phyloP scores from a whole-genome alignment of 2,329 filamentous ascomycete genomes.

The Stagonosporopsis chrysanthemi region DNA sequence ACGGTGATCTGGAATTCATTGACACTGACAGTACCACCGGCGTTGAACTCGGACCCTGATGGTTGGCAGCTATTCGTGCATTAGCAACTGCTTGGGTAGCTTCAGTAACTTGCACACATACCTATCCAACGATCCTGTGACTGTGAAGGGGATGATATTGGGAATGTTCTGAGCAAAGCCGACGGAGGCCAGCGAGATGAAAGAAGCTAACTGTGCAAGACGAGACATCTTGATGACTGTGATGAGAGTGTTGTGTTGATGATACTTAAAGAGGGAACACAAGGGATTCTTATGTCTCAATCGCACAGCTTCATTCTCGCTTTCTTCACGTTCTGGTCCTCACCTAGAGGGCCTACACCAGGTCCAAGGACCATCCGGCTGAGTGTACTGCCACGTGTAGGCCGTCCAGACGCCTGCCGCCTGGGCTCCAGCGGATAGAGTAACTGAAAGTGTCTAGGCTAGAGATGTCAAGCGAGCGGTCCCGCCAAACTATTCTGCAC shows the following conservation, averaged over 20 bases:
- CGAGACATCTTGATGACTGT: slow-evolving; percentile 27
- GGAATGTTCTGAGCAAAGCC: slow-evolving; percentile 30
- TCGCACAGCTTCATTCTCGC: neutral
- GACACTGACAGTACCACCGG: slow-evolving; percentile 56
- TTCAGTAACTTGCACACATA: slow-evolving; percentile 13
- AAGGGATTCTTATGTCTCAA: slow-evolving; percentile 18
- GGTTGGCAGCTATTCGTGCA: slow-evolving; percentile 23
- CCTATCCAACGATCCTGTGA: slow-evolving; percentile 41
- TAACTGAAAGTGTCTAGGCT: slow-evolving; percentile 2
- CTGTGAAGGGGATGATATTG: slow-evolving; percentile 33
- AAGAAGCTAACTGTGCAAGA: slow-evolving; percentile 21
- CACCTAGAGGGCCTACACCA: slow-evolving; percentile 1
- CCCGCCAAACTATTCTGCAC: slow-evolving; percentile 11
- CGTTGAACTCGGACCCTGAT: slow-evolving; percentile 49
- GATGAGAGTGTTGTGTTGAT: slow-evolving; percentile 4
- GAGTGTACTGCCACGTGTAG: slow-evolving; percentile 3
- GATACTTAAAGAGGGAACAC: neutral
- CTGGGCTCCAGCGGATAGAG: neutral
- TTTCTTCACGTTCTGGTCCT: slow-evolving; percentile 8
- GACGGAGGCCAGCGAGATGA: slow-evolving; percentile 30
- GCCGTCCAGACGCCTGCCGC: slow-evolving; percentile 12
- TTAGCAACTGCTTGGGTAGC: slow-evolving; percentile 4
- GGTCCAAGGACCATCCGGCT: slow-evolving; percentile 5
- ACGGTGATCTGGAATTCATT: slow-evolving; percentile 57
- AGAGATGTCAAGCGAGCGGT: slow-evolving; percentile 1